Conservation (phyloP, 164 flowering plant genomes). For the Magnolia changhungtana region DNA sequence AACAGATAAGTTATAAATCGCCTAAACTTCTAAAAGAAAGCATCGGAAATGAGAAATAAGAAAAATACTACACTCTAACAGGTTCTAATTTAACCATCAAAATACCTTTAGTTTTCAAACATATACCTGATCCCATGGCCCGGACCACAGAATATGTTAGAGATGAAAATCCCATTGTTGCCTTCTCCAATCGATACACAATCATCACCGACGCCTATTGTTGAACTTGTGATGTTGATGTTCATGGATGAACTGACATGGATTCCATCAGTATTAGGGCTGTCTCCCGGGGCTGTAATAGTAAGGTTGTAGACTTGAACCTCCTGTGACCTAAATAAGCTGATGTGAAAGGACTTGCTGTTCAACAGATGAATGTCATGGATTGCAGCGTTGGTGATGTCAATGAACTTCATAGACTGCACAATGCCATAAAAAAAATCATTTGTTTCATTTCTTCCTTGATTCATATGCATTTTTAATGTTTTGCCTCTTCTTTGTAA, state of each 20-base stretch:
- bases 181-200: slow-evolving; percentile 43
- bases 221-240: not conserved
- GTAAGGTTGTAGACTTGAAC: slow-evolving; percentile 16
- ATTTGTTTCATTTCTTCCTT: not conserved
- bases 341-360: slow-evolving; percentile 43
- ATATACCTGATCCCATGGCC: slow-evolving; percentile 57
- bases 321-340: slow-evolving; percentile 15
- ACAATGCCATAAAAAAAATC: not conserved
- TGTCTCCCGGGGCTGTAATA: slow-evolving; percentile 2
- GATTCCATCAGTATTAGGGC: slow-evolving; percentile 16
- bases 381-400: slow-evolving; percentile 31
- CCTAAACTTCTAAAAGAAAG: too few relatives aligned
- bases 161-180: slow-evolving; percentile 25
- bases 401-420: slow-evolving; percentile 48
- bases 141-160: slow-evolving; percentile 38
- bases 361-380: slow-evolving; percentile 28
- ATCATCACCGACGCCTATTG: slow-evolving; percentile 48
- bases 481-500: too few relatives aligned
- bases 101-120: not conserved
- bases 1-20: not conserved
- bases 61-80: not conserved
- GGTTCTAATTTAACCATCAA: too few relatives aligned
- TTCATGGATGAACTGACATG: slow-evolving; percentile 2
- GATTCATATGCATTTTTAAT: too few relatives aligned
- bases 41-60: too few relatives aligned